Base-by-base conservation (phyloP, 371 early-diverging fungal genomes). In the Mortierella sp. region DNA sequence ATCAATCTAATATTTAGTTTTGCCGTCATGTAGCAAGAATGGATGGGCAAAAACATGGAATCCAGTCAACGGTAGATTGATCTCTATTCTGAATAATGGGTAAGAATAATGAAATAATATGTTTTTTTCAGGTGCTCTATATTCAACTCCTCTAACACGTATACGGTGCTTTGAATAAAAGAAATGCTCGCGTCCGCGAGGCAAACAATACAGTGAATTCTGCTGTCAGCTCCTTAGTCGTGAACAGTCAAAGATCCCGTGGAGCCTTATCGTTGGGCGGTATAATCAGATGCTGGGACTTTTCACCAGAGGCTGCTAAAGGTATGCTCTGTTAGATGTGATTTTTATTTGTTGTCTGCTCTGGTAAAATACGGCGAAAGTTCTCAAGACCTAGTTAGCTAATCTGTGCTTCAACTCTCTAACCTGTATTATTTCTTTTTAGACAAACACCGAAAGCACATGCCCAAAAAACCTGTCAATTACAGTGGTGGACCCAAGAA, bases 21-120 rank as follows among this genome's bases (percentile, higher is more conserved):
- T 35, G 6, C 35, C 35, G 20, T 20, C 49, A 8, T 58, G 28
- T 73, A 80, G 76, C 47, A 16, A 58, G 45, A 70, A 81, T 37
- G 83, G 83, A 20, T 72, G 69, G 70, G 76, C 67, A 16, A 81
- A 76, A 49, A 67, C 70, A 24, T 81, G 83, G 83, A 81, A 81
- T 55, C 73, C 83, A 12, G 73, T 81, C 30, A 81, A 81, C 32
- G 76, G 83, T 18, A 20, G 69, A 26, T 49, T 70, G n/a, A 52
- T 81, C 10, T 62, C 73, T 45, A 63, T 76, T 2, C 51, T 81
- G 40, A 72, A 70, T 39, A 72, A 54, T 49, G 73, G 76, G 83
- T 81, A 73, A 60, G 73, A 11, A 43, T 11, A 22, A n/a, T 11
- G n/a, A 35, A 35, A 35, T 35, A 35, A 35, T 35, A 3, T 35